phyloP scores from a whole-genome alignment of 2,329 filamentous ascomycete species.

The Thelonectria olida region DNA sequence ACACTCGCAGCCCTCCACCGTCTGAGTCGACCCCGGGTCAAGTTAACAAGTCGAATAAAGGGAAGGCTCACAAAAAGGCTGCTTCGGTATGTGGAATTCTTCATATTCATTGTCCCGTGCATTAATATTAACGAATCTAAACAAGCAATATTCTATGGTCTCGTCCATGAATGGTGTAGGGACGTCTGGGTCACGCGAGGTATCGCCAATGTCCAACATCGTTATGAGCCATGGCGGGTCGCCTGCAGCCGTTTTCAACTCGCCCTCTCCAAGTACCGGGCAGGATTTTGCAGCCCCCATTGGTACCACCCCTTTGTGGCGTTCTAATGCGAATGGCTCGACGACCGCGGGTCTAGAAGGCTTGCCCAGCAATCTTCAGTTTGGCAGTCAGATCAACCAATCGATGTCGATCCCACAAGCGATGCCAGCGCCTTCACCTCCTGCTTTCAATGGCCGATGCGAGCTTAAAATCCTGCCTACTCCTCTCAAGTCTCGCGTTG shows the following conservation, averaged over 20 bases:
- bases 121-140: conserved; percentile 39
- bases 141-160: conserved; percentile 60
- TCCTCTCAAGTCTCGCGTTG: conserved; percentile 87
- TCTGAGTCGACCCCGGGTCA: conserved; percentile 38
- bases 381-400: conserved; percentile 39
- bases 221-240: conserved; percentile 63
- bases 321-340: conserved; percentile 40
- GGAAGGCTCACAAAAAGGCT: conserved; percentile 44
- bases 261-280: conserved; percentile 56
- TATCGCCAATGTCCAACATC: conserved; percentile 63
- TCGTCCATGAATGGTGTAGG: conserved; percentile 61
- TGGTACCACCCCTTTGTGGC: conserved; percentile 48
- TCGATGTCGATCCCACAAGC: conserved; percentile 45
- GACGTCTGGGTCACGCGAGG: conserved; percentile 59
- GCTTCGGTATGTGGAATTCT: conserved; percentile 49
- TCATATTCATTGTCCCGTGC: neutral
- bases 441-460: conserved; percentile 45
- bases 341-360: conserved; percentile 35
- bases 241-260: conserved; percentile 57
- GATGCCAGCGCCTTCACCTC: conserved; percentile 36
- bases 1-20: conserved; percentile 44
- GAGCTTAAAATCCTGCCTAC: conserved; percentile 71
- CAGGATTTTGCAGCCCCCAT: conserved; percentile 50
- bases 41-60: conserved; percentile 4
- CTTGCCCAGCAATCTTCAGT: conserved; percentile 38